These are phyloP conservation scores for Mycena albidolilacea DNA, from an alignment of 768 basidiomycete genomes.

Conservation along the genomic window DNA sequence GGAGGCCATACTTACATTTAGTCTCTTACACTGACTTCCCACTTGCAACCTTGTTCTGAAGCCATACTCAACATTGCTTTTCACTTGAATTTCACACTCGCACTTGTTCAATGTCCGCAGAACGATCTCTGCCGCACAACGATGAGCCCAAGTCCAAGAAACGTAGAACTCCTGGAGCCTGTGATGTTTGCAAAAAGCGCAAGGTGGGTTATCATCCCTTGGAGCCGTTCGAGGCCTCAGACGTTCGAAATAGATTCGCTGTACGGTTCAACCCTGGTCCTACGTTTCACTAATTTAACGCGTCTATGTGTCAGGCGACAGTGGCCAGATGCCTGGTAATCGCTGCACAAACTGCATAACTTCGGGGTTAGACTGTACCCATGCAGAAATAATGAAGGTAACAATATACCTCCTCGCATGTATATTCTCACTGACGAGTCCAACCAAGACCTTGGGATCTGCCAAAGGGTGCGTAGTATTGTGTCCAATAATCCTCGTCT, in stretches of 20 bases:
- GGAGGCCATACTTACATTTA: too few relatives aligned
- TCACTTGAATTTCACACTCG: neutral
- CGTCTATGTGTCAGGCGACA: slow-evolving; percentile 64
- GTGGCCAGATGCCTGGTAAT: slow-evolving; percentile 76
- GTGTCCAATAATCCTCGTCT: neutral
- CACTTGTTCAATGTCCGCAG: slow-evolving; percentile 16
- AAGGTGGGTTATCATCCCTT: slow-evolving; percentile 64
- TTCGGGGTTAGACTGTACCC: slow-evolving; percentile 74
- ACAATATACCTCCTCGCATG: neutral
- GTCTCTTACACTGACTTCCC: too few relatives aligned
- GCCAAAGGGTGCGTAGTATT: slow-evolving; percentile 68
- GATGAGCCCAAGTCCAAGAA: slow-evolving; percentile 58
- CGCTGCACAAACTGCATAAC: slow-evolving; percentile 76
- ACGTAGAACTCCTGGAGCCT: slow-evolving; percentile 75
- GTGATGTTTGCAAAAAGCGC: slow-evolving; percentile 81
- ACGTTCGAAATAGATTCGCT: neutral
- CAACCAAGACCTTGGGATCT: slow-evolving; percentile 65
- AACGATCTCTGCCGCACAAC: neutral
- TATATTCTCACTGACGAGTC: neutral
- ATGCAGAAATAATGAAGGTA: slow-evolving; percentile 80
- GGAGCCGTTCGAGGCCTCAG: neutral
- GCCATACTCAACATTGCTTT: too few relatives aligned
- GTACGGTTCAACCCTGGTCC: too few relatives aligned
- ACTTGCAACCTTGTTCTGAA: too few relatives aligned
- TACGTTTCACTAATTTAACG: neutral